Conservation (phyloP, 768 basidiomycete genomes). For the Ramaria sp. region DNA sequence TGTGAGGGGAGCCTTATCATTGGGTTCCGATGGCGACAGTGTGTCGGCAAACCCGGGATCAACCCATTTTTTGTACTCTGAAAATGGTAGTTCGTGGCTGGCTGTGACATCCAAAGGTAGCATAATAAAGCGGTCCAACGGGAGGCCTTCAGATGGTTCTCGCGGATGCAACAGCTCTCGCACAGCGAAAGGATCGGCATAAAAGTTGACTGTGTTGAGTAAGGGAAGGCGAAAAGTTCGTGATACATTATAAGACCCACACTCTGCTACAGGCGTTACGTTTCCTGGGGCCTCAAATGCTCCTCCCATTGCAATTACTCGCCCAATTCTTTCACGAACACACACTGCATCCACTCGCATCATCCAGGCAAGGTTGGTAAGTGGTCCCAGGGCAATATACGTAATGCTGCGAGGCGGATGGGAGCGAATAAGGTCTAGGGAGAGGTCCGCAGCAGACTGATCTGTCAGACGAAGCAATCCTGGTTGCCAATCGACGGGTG, state of each 20-base stretch:
- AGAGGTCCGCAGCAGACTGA: slow-evolving; percentile 41
- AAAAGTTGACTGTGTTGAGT: slow-evolving; percentile 60
- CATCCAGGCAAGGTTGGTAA: slow-evolving; percentile 70
- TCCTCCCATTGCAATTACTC: slow-evolving; percentile 90
- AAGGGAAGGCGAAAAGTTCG: background rate
- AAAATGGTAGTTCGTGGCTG: slow-evolving; percentile 67
- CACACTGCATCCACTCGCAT: slow-evolving; percentile 43
- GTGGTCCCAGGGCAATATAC: slow-evolving; percentile 65
- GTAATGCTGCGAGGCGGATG: slow-evolving; percentile 45
- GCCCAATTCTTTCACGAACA: slow-evolving; percentile 50
- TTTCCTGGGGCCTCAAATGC: slow-evolving; percentile 89
- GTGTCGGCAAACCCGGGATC: slow-evolving; percentile 52
- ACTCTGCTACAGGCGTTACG: slow-evolving; percentile 71
- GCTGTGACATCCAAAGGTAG: slow-evolving; percentile 79
- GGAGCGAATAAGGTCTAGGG: slow-evolving; percentile 42
- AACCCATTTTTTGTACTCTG: slow-evolving; percentile 43
- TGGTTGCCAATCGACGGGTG: slow-evolving; percentile 12
- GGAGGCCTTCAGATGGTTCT: slow-evolving; percentile 33
- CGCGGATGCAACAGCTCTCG: slow-evolving; percentile 47
- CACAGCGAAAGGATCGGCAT: slow-evolving; percentile 81
- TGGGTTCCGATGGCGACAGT: slow-evolving; percentile 32
- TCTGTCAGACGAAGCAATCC: slow-evolving; percentile 38
- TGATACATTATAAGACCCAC: slow-evolving; percentile 31
- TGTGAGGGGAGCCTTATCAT: slow-evolving; percentile 45
- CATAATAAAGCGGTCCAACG: slow-evolving; percentile 56